Percentiles rank a stretch among this genome's conserved stretches.
Evolutionary conservation across 768 basidiomycete species (phyloP).

Genomic region (Naganishia vishniacii): DNA sequence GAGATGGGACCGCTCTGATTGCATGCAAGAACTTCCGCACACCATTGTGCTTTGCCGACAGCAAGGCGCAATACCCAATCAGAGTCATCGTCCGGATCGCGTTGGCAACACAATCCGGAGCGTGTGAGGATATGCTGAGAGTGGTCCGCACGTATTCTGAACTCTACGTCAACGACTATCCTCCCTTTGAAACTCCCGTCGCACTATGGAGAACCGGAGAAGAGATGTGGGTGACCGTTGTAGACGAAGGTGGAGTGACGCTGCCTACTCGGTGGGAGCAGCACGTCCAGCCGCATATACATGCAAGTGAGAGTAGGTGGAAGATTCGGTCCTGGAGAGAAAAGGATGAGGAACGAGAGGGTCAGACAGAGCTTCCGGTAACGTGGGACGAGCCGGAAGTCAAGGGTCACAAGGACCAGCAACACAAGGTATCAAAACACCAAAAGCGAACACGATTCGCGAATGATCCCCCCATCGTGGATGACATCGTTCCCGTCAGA

Average conservation of each 20-base stretch:
- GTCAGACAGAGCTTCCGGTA: neutral
- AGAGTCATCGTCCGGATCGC: conserved; percentile 1
- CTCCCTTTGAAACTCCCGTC: conserved; percentile 1
- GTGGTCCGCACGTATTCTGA: neutral
- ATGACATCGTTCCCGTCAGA: too few species aligned
- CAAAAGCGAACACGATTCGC: neutral
- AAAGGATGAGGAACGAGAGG: neutral
- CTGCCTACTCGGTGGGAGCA: conserved; percentile 14
- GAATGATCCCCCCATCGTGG: too few species aligned
- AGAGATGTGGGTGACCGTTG: conserved; percentile 9
- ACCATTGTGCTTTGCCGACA: conserved; percentile 2
- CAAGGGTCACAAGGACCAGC: neutral
- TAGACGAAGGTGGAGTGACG: neutral
- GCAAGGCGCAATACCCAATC: neutral
- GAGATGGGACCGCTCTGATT: too few species aligned
- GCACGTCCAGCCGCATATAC: conserved; percentile 4
- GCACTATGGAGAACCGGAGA: conserved; percentile 13
- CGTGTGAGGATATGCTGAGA: conserved; percentile 16
- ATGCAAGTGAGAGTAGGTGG: conserved; percentile 15
- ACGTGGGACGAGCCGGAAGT: neutral
- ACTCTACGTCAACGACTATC: conserved; percentile 11
- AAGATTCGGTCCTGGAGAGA: conserved; percentile 1
- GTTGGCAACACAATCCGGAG: neutral
- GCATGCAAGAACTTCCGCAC: neutral
- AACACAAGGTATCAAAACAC: neutral